Evolutionary conservation across 1,139 yeast species (phyloP).

Genomic region (Geotrichum reessii): DNA sequence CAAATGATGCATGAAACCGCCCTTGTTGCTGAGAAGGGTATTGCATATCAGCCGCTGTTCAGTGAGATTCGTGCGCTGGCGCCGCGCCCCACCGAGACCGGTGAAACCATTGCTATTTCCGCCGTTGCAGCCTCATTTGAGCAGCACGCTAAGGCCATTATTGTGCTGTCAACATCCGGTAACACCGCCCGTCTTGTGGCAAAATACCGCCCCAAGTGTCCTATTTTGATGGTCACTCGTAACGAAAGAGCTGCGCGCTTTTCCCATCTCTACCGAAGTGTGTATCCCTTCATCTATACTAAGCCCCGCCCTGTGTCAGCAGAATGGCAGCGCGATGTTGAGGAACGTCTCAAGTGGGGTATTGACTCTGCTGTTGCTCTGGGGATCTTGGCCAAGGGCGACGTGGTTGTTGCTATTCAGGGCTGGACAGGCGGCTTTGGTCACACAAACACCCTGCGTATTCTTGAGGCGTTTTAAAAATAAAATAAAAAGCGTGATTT

Average conservation of each 20-base stretch:
- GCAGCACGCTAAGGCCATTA: constrained; percentile 94
- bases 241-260: constrained; percentile 88
- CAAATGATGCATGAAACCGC: constrained; percentile 98
- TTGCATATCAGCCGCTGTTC: constrained; percentile 81
- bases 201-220: constrained; percentile 96
- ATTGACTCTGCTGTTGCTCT: constrained; percentile 82
- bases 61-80: constrained; percentile 86
- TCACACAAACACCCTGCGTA: constrained; percentile 96
- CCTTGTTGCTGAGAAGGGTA: constrained; percentile 93
- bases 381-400: constrained; percentile 83
- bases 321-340: constrained; percentile 96
- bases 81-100: constrained; percentile 82
- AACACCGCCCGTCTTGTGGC: constrained; percentile 92
- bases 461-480: constrained; percentile 30
- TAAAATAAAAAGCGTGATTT: not conserved
- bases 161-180: constrained; percentile 93
- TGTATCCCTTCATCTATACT: constrained; percentile 86
- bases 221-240: constrained; percentile 97
- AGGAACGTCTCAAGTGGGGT: constrained; percentile 91
- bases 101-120: constrained; percentile 96
- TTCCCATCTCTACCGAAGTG: constrained; percentile 96
- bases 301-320: constrained; percentile 51
- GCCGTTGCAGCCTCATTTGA: constrained; percentile 95
- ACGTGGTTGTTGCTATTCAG: constrained; percentile 88
- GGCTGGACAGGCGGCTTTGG: constrained; percentile 99